Evolutionary conservation across 1,139 yeast genomes (phyloP).

Genomic region (Ogataea hybrid): DNA sequence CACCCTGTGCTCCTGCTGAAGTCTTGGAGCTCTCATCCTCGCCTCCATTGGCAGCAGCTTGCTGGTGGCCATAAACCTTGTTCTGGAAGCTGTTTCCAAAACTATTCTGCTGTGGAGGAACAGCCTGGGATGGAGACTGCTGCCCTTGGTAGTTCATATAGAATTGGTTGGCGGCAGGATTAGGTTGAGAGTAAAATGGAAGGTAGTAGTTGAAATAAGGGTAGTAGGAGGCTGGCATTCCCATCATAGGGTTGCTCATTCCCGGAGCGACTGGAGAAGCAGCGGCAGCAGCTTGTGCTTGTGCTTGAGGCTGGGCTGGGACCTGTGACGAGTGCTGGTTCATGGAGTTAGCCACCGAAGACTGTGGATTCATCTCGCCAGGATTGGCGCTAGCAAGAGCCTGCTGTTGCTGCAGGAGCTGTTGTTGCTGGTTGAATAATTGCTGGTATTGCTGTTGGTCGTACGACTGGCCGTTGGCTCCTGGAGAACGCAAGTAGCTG

Average conservation of each 20-base stretch:
- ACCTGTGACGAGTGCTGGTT: conserved; percentile 15
- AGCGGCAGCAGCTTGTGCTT: conserved; percentile 14
- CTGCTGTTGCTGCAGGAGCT: conserved; percentile 21
- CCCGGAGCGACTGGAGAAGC: conserved; percentile 18
- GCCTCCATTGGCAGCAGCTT: conserved; percentile 18
- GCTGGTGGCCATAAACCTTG: conserved; percentile 29
- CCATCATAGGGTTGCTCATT: conserved; percentile 27
- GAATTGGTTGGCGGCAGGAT: conserved; percentile 27
- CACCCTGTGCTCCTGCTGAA: conserved; percentile 24
- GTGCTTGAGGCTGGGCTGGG: conserved; percentile 13
- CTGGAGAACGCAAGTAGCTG: conserved; percentile 29
- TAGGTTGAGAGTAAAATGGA: conserved; percentile 27
- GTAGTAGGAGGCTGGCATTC: conserved; percentile 27
- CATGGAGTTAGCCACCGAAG: conserved; percentile 18
- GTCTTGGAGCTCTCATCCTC: conserved; percentile 15
- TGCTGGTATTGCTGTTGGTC: conserved; percentile 27
- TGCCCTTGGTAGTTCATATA: conserved; percentile 27
- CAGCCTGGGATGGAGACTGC: conserved; percentile 22
- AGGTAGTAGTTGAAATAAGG: conserved; percentile 29
- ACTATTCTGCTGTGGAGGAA: conserved; percentile 20
- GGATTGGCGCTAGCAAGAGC: conserved; percentile 20
- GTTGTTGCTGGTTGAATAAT: conserved; percentile 25
- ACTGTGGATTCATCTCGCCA: conserved; percentile 17
- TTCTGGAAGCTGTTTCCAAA: conserved; percentile 25
- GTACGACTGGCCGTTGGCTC: conserved; percentile 22